These are phyloP conservation scores for Botrytis cinerea DNA, from an alignment of 2,329 filamentous ascomycete species.

Conservation along the genomic window DNA sequence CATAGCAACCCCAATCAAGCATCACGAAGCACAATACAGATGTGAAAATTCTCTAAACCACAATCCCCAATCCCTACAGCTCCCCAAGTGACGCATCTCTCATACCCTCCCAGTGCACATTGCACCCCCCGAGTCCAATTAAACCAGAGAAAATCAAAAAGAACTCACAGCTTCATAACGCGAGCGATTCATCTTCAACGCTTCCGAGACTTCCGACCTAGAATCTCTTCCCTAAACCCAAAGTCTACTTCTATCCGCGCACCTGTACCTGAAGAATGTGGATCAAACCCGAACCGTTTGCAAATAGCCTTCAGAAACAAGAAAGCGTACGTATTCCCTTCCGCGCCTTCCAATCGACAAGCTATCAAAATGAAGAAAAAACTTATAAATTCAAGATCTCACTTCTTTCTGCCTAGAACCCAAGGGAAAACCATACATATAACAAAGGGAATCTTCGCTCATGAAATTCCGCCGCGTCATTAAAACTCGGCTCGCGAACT, in stretches of 20 bases:
- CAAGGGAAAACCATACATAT: neutral
- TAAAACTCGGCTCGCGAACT: neutral
- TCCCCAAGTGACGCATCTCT: neutral
- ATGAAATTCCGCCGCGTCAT: constrained; percentile 4
- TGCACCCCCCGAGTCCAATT: neutral
- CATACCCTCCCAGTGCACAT: neutral
- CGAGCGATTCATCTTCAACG: constrained; percentile 32
- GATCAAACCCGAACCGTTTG: neutral
- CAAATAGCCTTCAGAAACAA: neutral
- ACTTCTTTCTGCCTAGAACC: constrained; percentile 1
- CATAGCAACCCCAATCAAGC: neutral
- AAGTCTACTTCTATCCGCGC: neutral
- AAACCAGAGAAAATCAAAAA: neutral
- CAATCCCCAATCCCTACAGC: neutral
- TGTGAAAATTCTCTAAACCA: neutral
- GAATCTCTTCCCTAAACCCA: neutral
- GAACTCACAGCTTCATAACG: constrained; percentile 36
- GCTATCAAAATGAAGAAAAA: neutral
- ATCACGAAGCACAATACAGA: neutral
- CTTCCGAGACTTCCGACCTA: neutral
- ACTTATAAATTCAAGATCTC: neutral
- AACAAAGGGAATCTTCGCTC: neutral
- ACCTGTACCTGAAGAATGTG: neutral
- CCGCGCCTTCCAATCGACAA: neutral
- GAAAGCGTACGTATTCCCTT: neutral